A percentile compares a stretch with the other conserved stretches of the same genome.
Evolutionary conservation across 768 basidiomycete genomes (phyloP).

Genomic region (Auricularia auricula-judae): DNA sequence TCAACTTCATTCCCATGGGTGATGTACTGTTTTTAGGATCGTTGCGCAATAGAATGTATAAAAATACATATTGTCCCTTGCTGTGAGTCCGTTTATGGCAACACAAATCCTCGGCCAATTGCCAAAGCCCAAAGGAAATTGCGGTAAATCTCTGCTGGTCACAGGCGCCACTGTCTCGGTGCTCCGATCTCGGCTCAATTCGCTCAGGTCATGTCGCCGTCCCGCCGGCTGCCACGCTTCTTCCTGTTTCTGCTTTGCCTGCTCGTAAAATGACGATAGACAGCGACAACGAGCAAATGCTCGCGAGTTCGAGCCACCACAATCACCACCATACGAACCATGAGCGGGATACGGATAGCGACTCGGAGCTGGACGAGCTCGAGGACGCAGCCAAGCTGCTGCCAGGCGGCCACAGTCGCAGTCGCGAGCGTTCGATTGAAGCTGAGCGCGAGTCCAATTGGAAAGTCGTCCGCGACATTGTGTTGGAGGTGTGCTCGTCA

Average conservation of each 20-base stretch:
- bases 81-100: too few relatives aligned
- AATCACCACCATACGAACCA: background rate
- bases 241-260: background rate
- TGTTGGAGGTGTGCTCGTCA: conserved; percentile 49
- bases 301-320: background rate
- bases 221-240: too few relatives aligned
- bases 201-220: too few relatives aligned
- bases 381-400: background rate
- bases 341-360: background rate
- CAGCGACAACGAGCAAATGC: background rate
- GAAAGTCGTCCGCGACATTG: conserved; percentile 29
- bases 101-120: too few relatives aligned
- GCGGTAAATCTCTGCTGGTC: too few relatives aligned
- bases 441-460: background rate
- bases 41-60: too few relatives aligned
- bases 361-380: background rate
- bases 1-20: too few relatives aligned
- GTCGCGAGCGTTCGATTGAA: background rate
- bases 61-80: too few relatives aligned
- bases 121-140: too few relatives aligned
- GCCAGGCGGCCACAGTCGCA: background rate
- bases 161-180: conserved; percentile 8
- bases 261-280: background rate
- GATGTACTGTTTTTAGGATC: too few relatives aligned
- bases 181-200: too few relatives aligned